phyloP scores from a whole-genome alignment of 2,329 filamentous ascomycete species.

The Fusarium aywerte region DNA sequence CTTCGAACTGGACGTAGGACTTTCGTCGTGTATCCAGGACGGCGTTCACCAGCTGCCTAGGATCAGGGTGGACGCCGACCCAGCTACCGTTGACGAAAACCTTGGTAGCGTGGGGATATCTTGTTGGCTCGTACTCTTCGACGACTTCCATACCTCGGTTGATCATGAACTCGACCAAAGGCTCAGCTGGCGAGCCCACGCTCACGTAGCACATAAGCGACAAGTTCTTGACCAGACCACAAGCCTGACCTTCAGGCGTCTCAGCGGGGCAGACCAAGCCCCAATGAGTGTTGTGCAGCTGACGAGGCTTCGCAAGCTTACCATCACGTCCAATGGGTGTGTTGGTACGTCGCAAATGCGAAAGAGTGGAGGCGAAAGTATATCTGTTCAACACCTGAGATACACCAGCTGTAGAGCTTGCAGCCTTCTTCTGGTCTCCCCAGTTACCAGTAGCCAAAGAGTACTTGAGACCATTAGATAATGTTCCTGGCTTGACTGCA shows the following conservation, averaged over 20 bases:
- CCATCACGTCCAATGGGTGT: conserved; percentile 96
- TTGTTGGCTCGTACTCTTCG: conserved; percentile 89
- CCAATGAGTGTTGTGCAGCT: conserved; percentile 95
- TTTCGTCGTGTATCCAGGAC: conserved; percentile 82
- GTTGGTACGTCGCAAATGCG: conserved; percentile 96
- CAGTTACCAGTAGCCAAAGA: conserved; percentile 98
- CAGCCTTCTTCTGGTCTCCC: conserved; percentile 99
- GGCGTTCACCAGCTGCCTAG: conserved; percentile 82
- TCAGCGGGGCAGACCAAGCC: conserved; percentile 98
- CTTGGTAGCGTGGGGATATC: conserved; percentile 93
- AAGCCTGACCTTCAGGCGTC: conserved; percentile 98
- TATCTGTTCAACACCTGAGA: conserved; percentile 98
- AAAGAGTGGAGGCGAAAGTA: conserved; percentile 95
- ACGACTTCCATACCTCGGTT: conserved; percentile 95
- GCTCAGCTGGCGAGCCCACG: conserved; percentile 90
- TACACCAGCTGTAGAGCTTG: conserved; percentile 93
- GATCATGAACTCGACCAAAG: conserved; percentile 88
- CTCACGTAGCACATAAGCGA: conserved; percentile 99
- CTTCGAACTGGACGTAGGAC: conserved; percentile 88
- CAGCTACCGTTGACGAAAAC: conserved; percentile 98
- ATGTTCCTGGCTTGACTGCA: conserved; percentile 88
- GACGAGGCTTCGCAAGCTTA: conserved; percentile 96
- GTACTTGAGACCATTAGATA: conserved; percentile 96
- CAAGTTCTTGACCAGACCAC: conserved; percentile 96
- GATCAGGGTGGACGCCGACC: conserved; percentile 94